These are phyloP conservation scores for Dictyostelium citrinum DNA, from an alignment of 78 protist genomes.

Conservation along the genomic window DNA sequence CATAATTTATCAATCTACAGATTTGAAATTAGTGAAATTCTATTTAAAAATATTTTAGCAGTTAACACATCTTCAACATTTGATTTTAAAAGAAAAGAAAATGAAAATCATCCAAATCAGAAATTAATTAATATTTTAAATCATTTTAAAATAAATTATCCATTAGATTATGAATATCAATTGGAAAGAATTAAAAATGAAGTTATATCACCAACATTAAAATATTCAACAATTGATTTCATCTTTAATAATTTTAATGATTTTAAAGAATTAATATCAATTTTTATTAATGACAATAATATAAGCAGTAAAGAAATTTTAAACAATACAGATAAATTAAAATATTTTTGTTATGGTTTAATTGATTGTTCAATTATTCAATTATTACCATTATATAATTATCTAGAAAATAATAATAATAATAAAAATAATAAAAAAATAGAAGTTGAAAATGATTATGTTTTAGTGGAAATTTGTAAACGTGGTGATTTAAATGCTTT, in stretches of 20 bases:
- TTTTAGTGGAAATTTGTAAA: not conserved
- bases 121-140: not conserved
- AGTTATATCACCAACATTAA: not conserved
- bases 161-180: not conserved
- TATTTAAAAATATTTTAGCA: not conserved
- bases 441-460: not conserved
- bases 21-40: not conserved
- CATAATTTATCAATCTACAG: not conserved
- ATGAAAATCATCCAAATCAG: not conserved
- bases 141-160: not conserved
- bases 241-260: not conserved
- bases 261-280: not conserved
- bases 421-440: not conserved
- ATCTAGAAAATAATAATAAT: not conserved
- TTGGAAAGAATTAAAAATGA: not conserved
- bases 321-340: not conserved
- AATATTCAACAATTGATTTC: not conserved
- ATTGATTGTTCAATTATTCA: not conserved
- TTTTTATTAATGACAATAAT: not conserved
- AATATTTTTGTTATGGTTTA: not conserved
- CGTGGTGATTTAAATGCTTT: not conserved
- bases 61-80: not conserved
- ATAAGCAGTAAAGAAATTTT: not conserved
- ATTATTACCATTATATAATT: not conserved
- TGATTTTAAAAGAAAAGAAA: not conserved